phyloP scores from a whole-genome alignment of 1,139 yeast genomes.

The Candida dubliniensis region DNA sequence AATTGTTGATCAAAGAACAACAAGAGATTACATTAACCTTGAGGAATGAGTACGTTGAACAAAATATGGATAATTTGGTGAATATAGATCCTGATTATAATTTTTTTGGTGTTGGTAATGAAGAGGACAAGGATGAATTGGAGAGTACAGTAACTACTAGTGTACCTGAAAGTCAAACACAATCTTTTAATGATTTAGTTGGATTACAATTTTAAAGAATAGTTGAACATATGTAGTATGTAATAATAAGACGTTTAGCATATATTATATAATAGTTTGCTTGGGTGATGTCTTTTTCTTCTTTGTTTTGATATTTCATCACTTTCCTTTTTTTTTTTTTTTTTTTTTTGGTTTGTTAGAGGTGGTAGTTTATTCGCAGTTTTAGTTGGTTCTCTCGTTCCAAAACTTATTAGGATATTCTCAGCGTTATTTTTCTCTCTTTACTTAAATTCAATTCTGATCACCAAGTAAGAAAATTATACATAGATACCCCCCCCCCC shows the following conservation, averaged over 20 bases:
- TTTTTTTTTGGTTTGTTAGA: too few relatives aligned
- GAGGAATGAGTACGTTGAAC: slow-evolving; percentile 15
- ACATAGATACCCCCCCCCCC: background rate
- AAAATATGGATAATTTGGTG: slow-evolving; percentile 19
- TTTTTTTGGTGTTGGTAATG: slow-evolving; percentile 17
- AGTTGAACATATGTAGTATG: background rate
- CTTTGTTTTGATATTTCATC: background rate
- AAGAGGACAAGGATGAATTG: slow-evolving; percentile 2
- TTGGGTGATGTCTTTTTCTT: background rate
- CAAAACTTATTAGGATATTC: too few relatives aligned
- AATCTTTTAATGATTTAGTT: slow-evolving; percentile 12
- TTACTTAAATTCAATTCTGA: too few relatives aligned
- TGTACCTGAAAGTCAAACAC: slow-evolving; percentile 5
- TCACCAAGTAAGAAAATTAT: background rate
- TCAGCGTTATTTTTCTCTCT: too few relatives aligned
- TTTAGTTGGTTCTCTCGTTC: too few relatives aligned
- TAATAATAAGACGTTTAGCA: background rate
- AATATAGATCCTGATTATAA: slow-evolving; percentile 20
- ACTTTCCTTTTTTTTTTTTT: background rate
- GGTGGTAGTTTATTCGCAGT: too few relatives aligned
- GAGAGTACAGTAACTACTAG: slow-evolving; percentile 6
- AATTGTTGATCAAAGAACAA: slow-evolving; percentile 23
- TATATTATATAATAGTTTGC: background rate
- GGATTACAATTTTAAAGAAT: slow-evolving; percentile 12
- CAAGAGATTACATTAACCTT: slow-evolving; percentile 17